A percentile compares a stretch with the other conserved stretches of the same genome.
These are phyloP conservation scores for Castanea sativa DNA, from an alignment of 306 rosid species.

Conservation along the genomic window DNA sequence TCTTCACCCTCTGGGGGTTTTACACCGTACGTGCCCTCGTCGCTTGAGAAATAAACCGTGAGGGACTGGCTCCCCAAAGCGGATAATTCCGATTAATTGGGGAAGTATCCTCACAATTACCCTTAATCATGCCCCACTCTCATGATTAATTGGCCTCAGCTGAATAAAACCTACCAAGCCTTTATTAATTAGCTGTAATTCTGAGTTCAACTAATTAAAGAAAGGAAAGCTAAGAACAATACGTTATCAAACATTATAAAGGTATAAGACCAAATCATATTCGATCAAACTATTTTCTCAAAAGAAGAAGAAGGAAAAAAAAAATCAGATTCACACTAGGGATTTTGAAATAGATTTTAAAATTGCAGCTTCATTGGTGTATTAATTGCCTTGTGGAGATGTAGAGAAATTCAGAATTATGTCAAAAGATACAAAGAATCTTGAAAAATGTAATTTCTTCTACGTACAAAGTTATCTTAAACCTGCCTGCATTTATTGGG, in stretches of 20 bases:
- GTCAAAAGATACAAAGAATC: too few relatives aligned
- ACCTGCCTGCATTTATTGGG: background rate
- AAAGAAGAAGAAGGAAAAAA: too few relatives aligned
- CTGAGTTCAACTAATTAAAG: slow-evolving; percentile 26
- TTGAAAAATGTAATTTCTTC: too few relatives aligned
- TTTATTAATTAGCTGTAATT: slow-evolving; percentile 45
- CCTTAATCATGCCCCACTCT: slow-evolving; percentile 34
- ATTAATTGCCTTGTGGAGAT: background rate
- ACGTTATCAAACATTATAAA: slow-evolving; percentile 1
- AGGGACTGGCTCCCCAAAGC: too few relatives aligned
- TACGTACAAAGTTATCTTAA: background rate
- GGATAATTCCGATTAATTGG: too few relatives aligned
- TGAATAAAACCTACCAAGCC: slow-evolving; percentile 34
- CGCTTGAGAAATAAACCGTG: too few relatives aligned
- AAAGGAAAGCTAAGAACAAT: slow-evolving; percentile 18
- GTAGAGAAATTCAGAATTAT: too few relatives aligned
- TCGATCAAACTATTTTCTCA: background rate
- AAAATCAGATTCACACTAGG: too few relatives aligned
- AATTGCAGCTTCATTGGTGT: background rate
- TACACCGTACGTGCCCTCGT: too few relatives aligned
- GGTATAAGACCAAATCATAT: slow-evolving; percentile 17
- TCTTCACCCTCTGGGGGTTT: too few relatives aligned
- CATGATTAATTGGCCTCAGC: slow-evolving; percentile 49
- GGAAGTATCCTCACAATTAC: too few relatives aligned
- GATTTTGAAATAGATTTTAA: background rate